phyloP scores from a whole-genome alignment of 805 yeast genomes.

The Alloascoidea hylecoeti region DNA sequence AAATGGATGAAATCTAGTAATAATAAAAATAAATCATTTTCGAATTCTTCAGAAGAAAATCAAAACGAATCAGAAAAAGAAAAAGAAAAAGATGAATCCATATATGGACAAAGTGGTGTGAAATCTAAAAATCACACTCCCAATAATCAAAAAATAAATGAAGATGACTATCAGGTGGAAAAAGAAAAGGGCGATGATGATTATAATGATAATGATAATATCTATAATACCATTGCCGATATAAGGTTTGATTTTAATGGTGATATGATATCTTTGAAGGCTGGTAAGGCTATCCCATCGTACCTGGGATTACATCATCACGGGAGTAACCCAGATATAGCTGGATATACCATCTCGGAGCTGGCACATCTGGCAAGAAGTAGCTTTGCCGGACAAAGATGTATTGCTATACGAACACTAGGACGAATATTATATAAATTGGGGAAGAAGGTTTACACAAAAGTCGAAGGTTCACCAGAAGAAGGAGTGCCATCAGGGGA shows the following conservation, averaged over 20 bases:
- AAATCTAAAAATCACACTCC: no score
- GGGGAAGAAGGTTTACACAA: constrained; percentile 43
- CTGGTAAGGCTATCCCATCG: constrained; percentile 33
- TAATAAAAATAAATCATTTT: no score
- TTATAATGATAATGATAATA: constrained; percentile 17
- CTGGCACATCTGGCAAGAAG: constrained; percentile 70
- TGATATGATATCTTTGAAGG: constrained; percentile 45
- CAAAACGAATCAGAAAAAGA: constrained; percentile 6
- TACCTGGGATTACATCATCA: constrained; percentile 81
- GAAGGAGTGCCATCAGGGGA: constrained; percentile 19
- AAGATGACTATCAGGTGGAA: no score
- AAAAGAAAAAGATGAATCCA: constrained; percentile 19
- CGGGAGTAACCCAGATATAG: constrained; percentile 72
- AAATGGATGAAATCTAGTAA: constrained; percentile 84
- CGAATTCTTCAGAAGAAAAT: no score
- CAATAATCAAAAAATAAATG: no score
- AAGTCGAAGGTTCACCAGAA: constrained; percentile 17
- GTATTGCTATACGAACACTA: constrained; percentile 71
- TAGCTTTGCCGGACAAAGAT: constrained; percentile 70
- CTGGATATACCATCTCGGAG: constrained; percentile 86
- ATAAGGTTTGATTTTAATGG: constrained; percentile 87
- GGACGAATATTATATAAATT: constrained; percentile 81
- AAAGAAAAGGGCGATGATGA: constrained; percentile 16
- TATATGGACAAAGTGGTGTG: no score
- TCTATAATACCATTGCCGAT: constrained; percentile 22